phyloP scores from a whole-genome alignment of 345 rosid genomes.

The Aegle marmelos region DNA sequence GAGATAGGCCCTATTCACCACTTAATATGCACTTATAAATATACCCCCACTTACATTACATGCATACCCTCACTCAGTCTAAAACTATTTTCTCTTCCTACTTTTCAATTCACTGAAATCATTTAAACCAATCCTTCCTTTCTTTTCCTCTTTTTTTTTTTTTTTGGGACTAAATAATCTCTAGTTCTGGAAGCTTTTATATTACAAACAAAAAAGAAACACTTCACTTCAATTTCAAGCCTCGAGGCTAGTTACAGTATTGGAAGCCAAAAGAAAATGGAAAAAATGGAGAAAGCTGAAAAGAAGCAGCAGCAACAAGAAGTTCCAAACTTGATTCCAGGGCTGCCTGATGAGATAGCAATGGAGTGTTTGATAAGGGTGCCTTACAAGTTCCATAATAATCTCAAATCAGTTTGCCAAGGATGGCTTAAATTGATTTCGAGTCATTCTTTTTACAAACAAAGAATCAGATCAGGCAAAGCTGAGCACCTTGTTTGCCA shows the following conservation, averaged over 20 bases:
- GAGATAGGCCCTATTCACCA: neutral
- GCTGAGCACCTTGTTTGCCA: slow-evolving; percentile 49
- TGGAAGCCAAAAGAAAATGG: too few relatives aligned
- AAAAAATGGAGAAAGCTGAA: neutral
- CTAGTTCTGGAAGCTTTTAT: too few relatives aligned
- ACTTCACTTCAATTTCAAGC: too few relatives aligned
- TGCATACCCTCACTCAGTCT: neutral
- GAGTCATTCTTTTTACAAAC: slow-evolving; percentile 28
- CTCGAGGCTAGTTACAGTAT: too few relatives aligned
- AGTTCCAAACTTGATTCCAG: slow-evolving; percentile 37
- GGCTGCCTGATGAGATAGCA: slow-evolving; percentile 48
- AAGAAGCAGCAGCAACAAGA: neutral
- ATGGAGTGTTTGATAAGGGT: slow-evolving; percentile 49
- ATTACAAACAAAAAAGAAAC: too few relatives aligned
- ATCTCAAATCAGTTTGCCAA: slow-evolving; percentile 44
- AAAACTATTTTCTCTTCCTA: neutral
- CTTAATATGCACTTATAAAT: neutral
- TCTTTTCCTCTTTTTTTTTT: too few relatives aligned
- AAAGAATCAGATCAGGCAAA: slow-evolving; percentile 30
- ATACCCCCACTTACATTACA: neutral
- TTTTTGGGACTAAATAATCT: too few relatives aligned
- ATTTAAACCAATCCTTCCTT: too few relatives aligned
- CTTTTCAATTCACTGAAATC: neutral
- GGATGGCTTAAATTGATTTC: slow-evolving; percentile 40
- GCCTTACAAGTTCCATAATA: slow-evolving; percentile 40